Evolutionary conservation across 176 grass and related monocot genomes (phyloP), one percentile per base, ranked within the genome.

Genomic region (Zea luxurians): DNA sequence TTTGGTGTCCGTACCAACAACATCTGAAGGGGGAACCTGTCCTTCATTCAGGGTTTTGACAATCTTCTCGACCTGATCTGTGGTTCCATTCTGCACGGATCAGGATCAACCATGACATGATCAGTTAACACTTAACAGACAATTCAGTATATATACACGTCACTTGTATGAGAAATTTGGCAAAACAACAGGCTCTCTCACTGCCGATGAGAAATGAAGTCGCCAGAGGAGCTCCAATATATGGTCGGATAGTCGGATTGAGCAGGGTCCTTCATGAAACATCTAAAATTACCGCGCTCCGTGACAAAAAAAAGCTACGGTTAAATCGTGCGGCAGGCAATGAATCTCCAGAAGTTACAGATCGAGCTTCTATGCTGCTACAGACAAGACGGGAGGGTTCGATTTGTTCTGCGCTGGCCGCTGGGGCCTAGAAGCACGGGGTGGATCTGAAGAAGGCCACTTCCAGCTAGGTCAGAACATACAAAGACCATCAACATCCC

Each of bases 21-120:
- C 83, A 79, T 99, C 92, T 21, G 96, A 2, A 45, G 96, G 73
- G 47, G 82, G 72, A n/a, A 93, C 80, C 55, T 99, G 67, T 48
- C 89, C 90, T 3, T 82, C 81, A 18, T 99, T 99, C 53, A 99
- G 77, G 59, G 68, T 85, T 46, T 86, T 87, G 69, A 96, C 68
- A 10, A 99, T 93, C 70, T 89, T 93, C 50, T 96, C 89, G 6
- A 96, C 92, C 80, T 96, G 92, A 34, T 93, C 90, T 0, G 36
- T 66, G 21, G 96, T 99, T 74, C 96, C 92, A 6, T 99, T 99
- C 96, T 99, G 96, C 80, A 88, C 11, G 62, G 4, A 67, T 13
- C 42, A 50, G n/a, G 0, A 73, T n/a, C 4, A 81, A 45, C 0
- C 11, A 74, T 18, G 78, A 68, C 37, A 85, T 35, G 13, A 48